phyloP scores from a whole-genome alignment of 2,329 filamentous ascomycete genomes.

The Drechslerella coelobrocha region DNA sequence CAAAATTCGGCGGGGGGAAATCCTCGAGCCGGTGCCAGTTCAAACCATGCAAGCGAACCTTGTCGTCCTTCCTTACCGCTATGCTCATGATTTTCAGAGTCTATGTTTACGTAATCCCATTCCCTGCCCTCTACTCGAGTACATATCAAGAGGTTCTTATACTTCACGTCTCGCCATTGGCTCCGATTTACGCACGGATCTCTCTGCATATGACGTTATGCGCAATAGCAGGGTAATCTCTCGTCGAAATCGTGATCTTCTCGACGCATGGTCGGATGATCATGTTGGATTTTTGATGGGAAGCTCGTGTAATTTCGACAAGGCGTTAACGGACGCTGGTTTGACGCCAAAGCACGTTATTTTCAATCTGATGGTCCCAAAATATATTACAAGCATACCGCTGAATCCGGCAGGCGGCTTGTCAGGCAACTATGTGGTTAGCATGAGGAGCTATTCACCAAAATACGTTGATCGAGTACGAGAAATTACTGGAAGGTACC shows the following conservation, averaged over 20 bases:
- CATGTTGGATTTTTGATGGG: slow-evolving; percentile 70
- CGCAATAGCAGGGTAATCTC: slow-evolving; percentile 68
- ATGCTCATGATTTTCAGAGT: slow-evolving; percentile 66
- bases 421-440: slow-evolving; percentile 66
- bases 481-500: slow-evolving; percentile 65
- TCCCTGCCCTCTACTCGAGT: no score
- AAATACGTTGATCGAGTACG: slow-evolving; percentile 64
- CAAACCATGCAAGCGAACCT: slow-evolving; percentile 67
- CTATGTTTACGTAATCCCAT: slow-evolving; percentile 62
- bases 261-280: slow-evolving; percentile 63
- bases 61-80: slow-evolving; percentile 65
- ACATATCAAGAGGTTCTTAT: no score
- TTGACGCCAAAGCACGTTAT: slow-evolving; percentile 64
- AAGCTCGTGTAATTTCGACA: slow-evolving; percentile 70
- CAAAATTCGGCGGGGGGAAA: no score
- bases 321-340: slow-evolving; percentile 63
- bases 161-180: no score
- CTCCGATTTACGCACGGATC: no score
- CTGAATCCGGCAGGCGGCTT: slow-evolving; percentile 68
- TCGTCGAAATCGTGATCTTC: slow-evolving; percentile 65
- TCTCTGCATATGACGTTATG: no score
- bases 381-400: slow-evolving; percentile 67
- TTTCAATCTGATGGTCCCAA: slow-evolving; percentile 64
- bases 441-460: slow-evolving; percentile 67
- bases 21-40: no score